A percentile compares a stretch with the other conserved stretches of the same genome.
Evolutionary conservation across 2,329 filamentous ascomycete species (phyloP).

Genomic region (Aureobasidium sp.): DNA sequence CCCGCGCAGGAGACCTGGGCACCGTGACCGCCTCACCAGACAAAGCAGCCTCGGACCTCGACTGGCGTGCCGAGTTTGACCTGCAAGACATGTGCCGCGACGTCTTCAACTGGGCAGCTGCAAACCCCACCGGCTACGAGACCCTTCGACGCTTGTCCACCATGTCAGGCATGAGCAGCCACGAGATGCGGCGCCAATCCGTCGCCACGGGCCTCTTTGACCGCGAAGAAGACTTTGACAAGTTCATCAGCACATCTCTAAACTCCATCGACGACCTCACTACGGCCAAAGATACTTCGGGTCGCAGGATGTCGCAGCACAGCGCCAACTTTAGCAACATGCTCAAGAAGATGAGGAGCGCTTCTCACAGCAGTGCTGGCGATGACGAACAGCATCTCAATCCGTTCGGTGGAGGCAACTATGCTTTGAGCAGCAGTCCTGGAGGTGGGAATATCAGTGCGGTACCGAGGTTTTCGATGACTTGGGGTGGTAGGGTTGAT

Average conservation of each 20-base stretch:
- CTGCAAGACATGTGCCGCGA: slow-evolving; percentile 17
- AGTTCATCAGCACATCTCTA: background rate
- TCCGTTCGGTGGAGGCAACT: background rate
- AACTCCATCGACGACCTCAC: background rate
- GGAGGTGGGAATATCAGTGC: no score
- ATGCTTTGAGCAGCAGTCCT: background rate
- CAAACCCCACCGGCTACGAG: slow-evolving; percentile 10
- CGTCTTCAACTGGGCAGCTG: slow-evolving; percentile 12
- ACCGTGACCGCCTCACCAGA: slow-evolving; percentile 32
- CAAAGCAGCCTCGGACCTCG: slow-evolving; percentile 30
- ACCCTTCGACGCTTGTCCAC: slow-evolving; percentile 5
- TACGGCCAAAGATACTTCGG: background rate
- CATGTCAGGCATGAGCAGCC: background rate
- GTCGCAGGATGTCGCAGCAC: background rate
- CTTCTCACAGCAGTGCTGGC: background rate
- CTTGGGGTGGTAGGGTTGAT: background rate
- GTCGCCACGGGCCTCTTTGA: slow-evolving; percentile 4
- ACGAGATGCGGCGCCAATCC: background rate
- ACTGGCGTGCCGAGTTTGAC: slow-evolving; percentile 30
- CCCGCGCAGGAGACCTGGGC: slow-evolving; percentile 34
- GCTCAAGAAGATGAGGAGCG: background rate
- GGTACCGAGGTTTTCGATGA: background rate
- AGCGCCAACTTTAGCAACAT: background rate
- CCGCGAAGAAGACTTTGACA: slow-evolving; percentile 10
- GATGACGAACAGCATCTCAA: background rate